Evolutionary conservation across 768 basidiomycete species (phyloP).

Genomic region (Naganishia onofrii): DNA sequence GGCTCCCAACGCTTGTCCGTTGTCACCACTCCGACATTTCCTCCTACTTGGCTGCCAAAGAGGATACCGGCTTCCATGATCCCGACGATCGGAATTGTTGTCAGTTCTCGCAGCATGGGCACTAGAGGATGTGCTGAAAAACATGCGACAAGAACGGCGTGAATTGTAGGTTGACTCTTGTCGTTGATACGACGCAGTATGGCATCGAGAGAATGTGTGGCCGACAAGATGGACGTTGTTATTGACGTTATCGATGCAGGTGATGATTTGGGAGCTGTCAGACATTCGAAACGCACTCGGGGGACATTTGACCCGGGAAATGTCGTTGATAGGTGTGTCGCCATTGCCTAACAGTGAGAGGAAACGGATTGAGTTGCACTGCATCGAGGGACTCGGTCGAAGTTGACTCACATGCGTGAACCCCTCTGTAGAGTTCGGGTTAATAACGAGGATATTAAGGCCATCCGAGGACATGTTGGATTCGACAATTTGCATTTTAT

Average conservation of each 20-base stretch:
- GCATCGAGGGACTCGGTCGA: background rate
- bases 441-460: conserved; percentile 33
- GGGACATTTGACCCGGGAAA: conserved; percentile 1
- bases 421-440: conserved; percentile 41
- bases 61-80: conserved; percentile 41
- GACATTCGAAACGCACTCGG: conserved; percentile 28
- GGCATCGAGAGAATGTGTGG: conserved; percentile 33
- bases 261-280: conserved; percentile 27
- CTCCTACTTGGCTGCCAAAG: conserved; percentile 33
- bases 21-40: conserved; percentile 37
- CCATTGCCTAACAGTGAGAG: background rate
- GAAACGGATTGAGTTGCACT: background rate
- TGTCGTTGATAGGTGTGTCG: conserved; percentile 4
- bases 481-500: conserved; percentile 6
- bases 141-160: conserved; percentile 37
- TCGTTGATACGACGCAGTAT: conserved; percentile 22
- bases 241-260: conserved; percentile 38
- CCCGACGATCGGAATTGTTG: conserved; percentile 35
- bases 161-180: conserved; percentile 18
- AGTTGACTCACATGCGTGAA: conserved; percentile 27
- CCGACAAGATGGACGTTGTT: conserved; percentile 35
- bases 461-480: conserved; percentile 3
- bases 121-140: conserved; percentile 40
- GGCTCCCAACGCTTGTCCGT: conserved; percentile 44
- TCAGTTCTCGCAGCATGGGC: conserved; percentile 36